These are phyloP conservation scores for Aureobasidium sp. DNA, from an alignment of 2,329 filamentous ascomycete species.

Conservation along the genomic window DNA sequence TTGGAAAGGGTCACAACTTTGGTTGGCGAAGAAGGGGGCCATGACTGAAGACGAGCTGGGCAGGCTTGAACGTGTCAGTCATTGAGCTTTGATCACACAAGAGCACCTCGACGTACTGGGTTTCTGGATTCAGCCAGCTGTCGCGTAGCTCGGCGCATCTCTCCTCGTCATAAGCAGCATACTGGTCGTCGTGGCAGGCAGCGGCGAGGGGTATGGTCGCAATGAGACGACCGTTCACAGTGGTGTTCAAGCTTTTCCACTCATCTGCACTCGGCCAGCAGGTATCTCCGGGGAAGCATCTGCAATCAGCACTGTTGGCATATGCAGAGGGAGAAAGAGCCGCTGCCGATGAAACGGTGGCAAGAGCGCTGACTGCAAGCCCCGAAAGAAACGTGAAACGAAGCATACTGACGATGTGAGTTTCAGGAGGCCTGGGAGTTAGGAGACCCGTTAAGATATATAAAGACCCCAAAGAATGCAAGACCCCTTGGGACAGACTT, in stretches of 20 bases:
- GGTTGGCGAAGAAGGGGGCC: conserved; percentile 33
- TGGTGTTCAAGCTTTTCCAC: conserved; percentile 48
- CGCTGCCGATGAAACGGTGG: neutral
- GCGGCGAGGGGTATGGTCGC: conserved; percentile 47
- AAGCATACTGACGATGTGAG: neutral
- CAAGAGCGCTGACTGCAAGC: neutral
- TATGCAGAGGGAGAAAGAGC: neutral
- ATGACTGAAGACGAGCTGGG: conserved; percentile 16
- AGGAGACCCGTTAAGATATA: neutral
- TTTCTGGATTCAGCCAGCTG: conserved; percentile 40
- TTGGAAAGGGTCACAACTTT: conserved; percentile 38
- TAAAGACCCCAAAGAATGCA: neutral
- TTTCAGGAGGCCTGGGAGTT: neutral
- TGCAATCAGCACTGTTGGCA: neutral
- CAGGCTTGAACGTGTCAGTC: conserved; percentile 22
- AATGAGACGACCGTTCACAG: conserved; percentile 46
- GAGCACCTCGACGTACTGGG: conserved; percentile 27
- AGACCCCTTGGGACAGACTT: too few species aligned
- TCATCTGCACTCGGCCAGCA: conserved; percentile 45
- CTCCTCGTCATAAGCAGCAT: conserved; percentile 37
- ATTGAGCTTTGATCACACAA: too few species aligned
- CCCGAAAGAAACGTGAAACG: neutral
- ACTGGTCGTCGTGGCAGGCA: conserved; percentile 43
- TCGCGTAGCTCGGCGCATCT: conserved; percentile 37
- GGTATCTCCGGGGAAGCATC: conserved; percentile 41